Base-by-base conservation (phyloP, 441 rosid genomes). In the Gossypium lobatum region DNA sequence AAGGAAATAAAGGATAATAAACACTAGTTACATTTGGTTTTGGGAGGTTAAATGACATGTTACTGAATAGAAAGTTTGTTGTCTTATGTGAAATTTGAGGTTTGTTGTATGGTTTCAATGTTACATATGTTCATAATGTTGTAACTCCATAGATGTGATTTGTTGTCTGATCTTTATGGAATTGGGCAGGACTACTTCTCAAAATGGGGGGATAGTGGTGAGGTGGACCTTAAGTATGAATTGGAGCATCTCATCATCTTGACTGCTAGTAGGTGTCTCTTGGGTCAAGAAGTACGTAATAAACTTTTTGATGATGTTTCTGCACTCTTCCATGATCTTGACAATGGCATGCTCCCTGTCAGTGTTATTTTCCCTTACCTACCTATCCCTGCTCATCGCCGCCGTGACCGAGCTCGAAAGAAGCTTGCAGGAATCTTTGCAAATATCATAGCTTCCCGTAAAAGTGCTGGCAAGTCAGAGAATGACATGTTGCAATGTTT, bases 401-500 rank as follows among this genome's bases (percentile, higher is more conserved):
- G 97, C 18, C 97, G 99, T 75, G 98, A 96, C 79, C 80, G 31
- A 37, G 98, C 99, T 78, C 86, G 98, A 4, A 80, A 83, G 88
- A 96, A 82, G 89, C 96, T 96, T 37, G 74, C 98, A 13, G 83
- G 80, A 37, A 91, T 96, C 70, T 96, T 96, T 69, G 67, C 91
- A 21, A 84, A 76, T 60, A 96, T 96, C 82, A 96, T 96, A 21
- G 70, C 87, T 52, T 88, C 98, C 17, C 96, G 99, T 23, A 93
- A 88, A 82, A 50, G 59, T 39, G 73, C 95, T 42, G 96, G 86
- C 37, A 87, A 85, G 76, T 73, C 96, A 17, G 98, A 93, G 76
- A 90, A 91, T 17, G 99, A 96, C 82, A 91, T 96, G 98, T 75
- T 96, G 82, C 99, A 96, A 81, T 86, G 89, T 88, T 93, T 96